Base-by-base conservation (phyloP, 1,284 basidiomycete species). In the Erythrobasidium hasegawianum region DNA sequence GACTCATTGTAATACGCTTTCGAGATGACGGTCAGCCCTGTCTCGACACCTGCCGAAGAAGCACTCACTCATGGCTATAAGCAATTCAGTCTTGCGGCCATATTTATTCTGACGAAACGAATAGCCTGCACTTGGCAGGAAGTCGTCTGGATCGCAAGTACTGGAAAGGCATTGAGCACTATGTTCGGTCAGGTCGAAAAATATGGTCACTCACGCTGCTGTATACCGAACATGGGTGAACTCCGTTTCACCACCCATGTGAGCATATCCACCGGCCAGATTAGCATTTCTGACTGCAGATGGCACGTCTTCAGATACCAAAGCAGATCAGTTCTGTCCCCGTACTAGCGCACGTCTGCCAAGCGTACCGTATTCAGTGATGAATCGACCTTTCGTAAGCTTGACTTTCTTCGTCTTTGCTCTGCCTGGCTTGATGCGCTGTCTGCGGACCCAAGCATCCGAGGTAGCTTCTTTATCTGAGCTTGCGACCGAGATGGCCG, bases 181-280 rank as follows among this genome's bases (percentile, higher is more conserved):
- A n/a, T n/a, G n/a, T n/a, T n/a, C n/a, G n/a, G n/a, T n/a, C n/a
- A n/a, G n/a, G n/a, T n/a, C n/a, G n/a, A n/a, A n/a, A n/a, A n/a
- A n/a, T n/a, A n/a, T n/a, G n/a, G 39, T 8, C 26, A 40, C 55
- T 59, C 91, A 96, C 13, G 93, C 94, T 0, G 66, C 89, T 45
- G 87, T 91, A 78, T 93, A 93, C 33, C 90, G 84, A 89, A 94
- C 91, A 77, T 94, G 90, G 13, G 88, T 87, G 78, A 93, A 93
- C 77, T 93, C 90, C 1, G 86, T 90, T 7, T 86, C 57, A 84
- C 59, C 83, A 87, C 45, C 84, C 75, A 60, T 55, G 68, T 65
- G 55, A 53, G 55, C 62, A 38, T 67, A 59, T 14, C 57, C 59
- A 39, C 64, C 64, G 16, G 59, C 64, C 43, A 67, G 24, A 53